Percentiles rank a stretch among this genome's conserved stretches.
These are phyloP conservation scores for Tylopilus sp. DNA, from an alignment of 768 basidiomycete species.

Conservation along the genomic window DNA sequence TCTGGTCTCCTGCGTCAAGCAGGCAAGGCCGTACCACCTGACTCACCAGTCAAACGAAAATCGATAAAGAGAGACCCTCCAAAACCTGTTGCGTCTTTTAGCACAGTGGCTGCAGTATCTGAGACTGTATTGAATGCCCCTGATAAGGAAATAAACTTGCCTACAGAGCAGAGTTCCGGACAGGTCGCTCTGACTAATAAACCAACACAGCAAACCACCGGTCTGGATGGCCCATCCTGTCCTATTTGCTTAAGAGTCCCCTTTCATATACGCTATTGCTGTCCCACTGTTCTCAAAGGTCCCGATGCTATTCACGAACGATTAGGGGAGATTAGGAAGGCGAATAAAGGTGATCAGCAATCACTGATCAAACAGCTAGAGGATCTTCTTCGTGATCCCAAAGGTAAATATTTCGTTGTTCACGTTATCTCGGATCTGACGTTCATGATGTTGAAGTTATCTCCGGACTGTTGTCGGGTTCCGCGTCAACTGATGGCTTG, in stretches of 20 bases:
- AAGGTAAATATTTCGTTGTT: slow-evolving; percentile 16
- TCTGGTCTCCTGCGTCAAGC: slow-evolving; percentile 2
- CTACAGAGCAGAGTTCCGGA: neutral
- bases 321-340: slow-evolving; percentile 40
- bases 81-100: slow-evolving; percentile 4
- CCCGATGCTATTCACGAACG: slow-evolving; percentile 42
- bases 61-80: slow-evolving; percentile 5
- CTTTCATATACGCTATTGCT: slow-evolving; percentile 46
- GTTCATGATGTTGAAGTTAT: slow-evolving; percentile 5
- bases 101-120: neutral
- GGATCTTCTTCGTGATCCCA: slow-evolving; percentile 29
- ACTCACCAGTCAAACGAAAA: slow-evolving; percentile 10
- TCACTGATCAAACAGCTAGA: slow-evolving; percentile 42
- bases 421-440: slow-evolving; percentile 5
- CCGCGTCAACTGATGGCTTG: neutral
- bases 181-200: neutral
- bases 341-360: slow-evolving; percentile 16
- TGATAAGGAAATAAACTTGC: neutral
- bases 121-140: neutral
- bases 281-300: slow-evolving; percentile 46
- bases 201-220: neutral
- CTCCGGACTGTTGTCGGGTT: neutral
- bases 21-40: slow-evolving; percentile 3
- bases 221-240: slow-evolving; percentile 28
- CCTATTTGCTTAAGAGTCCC: slow-evolving; percentile 44